A percentile compares a stretch with the other conserved stretches of the same genome.
Conservation (phyloP, 2,329 filamentous ascomycete species). For the Chrysosporium queenslandicum region DNA sequence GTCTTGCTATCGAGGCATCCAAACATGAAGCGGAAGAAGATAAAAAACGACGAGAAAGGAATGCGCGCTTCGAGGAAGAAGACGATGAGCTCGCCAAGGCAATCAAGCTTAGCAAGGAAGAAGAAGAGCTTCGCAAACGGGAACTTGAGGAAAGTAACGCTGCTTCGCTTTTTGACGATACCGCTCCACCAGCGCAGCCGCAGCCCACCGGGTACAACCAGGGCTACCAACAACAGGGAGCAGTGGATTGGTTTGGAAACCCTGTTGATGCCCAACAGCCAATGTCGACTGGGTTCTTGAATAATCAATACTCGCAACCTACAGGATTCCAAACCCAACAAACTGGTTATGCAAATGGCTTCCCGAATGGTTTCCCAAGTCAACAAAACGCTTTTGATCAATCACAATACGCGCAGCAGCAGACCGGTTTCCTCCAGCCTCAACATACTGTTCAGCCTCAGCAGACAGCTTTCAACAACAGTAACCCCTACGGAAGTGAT, state of each 20-base stretch:
- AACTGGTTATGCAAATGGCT: constrained; percentile 61
- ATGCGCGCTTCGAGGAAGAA: constrained; percentile 48
- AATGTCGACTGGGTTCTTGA: constrained; percentile 58
- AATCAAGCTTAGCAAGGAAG: constrained; percentile 89
- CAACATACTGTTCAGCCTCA: constrained; percentile 48
- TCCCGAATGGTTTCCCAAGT: constrained; percentile 55
- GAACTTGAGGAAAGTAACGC: constrained; percentile 82
- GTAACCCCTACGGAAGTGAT: constrained; percentile 47
- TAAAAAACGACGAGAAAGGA: constrained; percentile 52
- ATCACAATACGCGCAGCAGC: constrained; percentile 36
- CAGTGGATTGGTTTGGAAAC: constrained; percentile 96
- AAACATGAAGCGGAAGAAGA: constrained; percentile 94
- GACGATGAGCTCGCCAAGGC: constrained; percentile 87
- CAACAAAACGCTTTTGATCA: constrained; percentile 63
- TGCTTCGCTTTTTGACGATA: constrained; percentile 78
- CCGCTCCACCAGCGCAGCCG: constrained; percentile 52
- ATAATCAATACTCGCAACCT: constrained; percentile 62
- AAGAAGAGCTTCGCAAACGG: constrained; percentile 68
- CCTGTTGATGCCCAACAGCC: constrained; percentile 69
- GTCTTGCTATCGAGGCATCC: constrained; percentile 84
- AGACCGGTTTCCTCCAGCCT: constrained; percentile 30
- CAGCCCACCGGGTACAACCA: constrained; percentile 88
- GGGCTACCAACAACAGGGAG: constrained; percentile 92
- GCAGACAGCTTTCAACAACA: constrained; percentile 48
- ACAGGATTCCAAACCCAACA: constrained; percentile 58